Percentiles rank a stretch among this genome's conserved stretches.
phyloP scores from a whole-genome alignment of 1,139 yeast species.

The Candida sp. region DNA sequence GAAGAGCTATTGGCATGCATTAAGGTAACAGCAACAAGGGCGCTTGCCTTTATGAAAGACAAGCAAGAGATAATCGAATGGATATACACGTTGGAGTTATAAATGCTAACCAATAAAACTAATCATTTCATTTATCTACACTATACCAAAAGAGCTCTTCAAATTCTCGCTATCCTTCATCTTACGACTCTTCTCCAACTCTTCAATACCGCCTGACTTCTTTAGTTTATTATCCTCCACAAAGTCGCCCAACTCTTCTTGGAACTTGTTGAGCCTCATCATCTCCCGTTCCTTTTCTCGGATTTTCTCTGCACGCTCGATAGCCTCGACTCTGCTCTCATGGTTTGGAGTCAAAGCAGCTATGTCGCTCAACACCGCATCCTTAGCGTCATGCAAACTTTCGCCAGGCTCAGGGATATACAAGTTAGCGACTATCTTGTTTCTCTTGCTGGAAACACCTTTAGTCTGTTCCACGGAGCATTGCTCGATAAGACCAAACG shows the following conservation, averaged over 20 bases:
- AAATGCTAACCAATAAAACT: background rate
- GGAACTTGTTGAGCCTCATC: constrained; percentile 65
- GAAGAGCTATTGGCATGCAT: background rate
- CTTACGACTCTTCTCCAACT: constrained; percentile 71
- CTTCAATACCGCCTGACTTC: constrained; percentile 89
- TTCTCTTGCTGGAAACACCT: constrained; percentile 31
- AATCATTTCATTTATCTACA: constrained; percentile 15
- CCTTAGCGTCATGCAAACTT: constrained; percentile 68
- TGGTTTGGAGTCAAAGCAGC: constrained; percentile 83
- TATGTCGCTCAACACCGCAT: constrained; percentile 83
- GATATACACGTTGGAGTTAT: background rate
- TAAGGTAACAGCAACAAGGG: background rate
- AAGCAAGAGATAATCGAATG: constrained; percentile 1
- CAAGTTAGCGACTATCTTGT: constrained; percentile 41
- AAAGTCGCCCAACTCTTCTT: constrained; percentile 86
- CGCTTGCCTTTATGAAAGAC: background rate
- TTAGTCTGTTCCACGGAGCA: constrained; percentile 80
- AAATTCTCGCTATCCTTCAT: constrained; percentile 72
- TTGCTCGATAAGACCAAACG: constrained; percentile 79
- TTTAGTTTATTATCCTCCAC: constrained; percentile 78
- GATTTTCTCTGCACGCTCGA: constrained; percentile 82
- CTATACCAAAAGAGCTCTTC: constrained; percentile 46
- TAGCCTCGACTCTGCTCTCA: constrained; percentile 84
- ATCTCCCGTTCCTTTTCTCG: constrained; percentile 74
- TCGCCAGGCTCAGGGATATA: constrained; percentile 70